Base-by-base conservation (phyloP, 2,329 filamentous ascomycete genomes). In the Teratosphaeriaceae sp. region DNA sequence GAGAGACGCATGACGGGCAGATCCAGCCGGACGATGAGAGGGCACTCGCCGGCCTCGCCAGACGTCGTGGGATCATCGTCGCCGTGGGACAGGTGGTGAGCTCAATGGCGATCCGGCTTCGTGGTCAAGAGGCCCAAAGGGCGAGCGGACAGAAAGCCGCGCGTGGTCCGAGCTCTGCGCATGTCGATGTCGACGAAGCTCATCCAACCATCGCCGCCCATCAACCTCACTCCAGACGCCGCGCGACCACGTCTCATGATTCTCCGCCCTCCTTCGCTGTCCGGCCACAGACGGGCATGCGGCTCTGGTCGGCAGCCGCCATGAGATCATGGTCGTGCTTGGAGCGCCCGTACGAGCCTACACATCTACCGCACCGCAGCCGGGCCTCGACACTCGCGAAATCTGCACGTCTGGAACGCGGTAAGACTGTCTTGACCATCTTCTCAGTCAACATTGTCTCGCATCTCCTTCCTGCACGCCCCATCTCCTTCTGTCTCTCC, bases 31-130 rank as follows among this genome's bases (percentile, higher is more conserved):
- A 48, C 24, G 50, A 45, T 41, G 48, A 43, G 24, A 57, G 38
- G n/a, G 43, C 46, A 46, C 49, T 46, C 41, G 50, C 36, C 13
- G 56, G 58, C 44, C 56, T 45, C 29, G 47, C 30, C 50, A 59
- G 35, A 36, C 52, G 52, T 56, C 59, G 54, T 23, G 57, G 57
- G 47, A 59, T 55, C 59, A 62, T 62, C 42, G 37, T 46, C 35
- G 48, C 35, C 21, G 40, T 19, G 26, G 20, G 38, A 42, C 20
- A 20, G 23, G 22, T 30, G 19, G 29, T 38, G 15, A 5, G 20
- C 6, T 13, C n/a, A n/a, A n/a, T n/a, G n/a, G n/a, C n/a, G n/a
- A n/a, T n/a, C n/a, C n/a, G n/a, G n/a, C n/a, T n/a, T n/a, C n/a
- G n/a, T n/a, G n/a, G n/a, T n/a, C n/a, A n/a, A n/a, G n/a, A n/a